Conservation (phyloP, 1,139 yeast species). For the Geotrichum siamense region DNA sequence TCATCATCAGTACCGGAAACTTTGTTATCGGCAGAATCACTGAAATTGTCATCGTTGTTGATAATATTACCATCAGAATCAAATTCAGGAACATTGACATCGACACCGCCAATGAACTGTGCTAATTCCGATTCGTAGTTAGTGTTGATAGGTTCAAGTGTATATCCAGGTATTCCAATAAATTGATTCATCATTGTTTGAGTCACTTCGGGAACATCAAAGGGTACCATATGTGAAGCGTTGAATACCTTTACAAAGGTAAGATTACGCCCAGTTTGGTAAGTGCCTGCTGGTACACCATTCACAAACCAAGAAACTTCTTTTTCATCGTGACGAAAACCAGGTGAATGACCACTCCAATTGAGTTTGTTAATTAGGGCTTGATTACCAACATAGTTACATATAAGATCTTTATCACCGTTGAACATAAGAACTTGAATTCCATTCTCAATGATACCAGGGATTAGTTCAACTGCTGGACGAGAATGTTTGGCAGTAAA, state of each 20-base stretch:
- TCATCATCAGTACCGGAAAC: slow-evolving; percentile 9
- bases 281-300: slow-evolving; percentile 29
- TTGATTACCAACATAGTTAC: slow-evolving; percentile 76
- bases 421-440: slow-evolving; percentile 66
- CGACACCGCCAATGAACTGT: slow-evolving; percentile 5
- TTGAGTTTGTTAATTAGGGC: slow-evolving; percentile 50
- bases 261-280: slow-evolving; percentile 52
- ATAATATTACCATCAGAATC: not conserved
- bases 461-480: slow-evolving; percentile 61
- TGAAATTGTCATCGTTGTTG: not conserved
- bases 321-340: slow-evolving; percentile 26
- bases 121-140: slow-evolving; percentile 5
- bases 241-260: slow-evolving; percentile 68
- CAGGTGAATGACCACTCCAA: slow-evolving; percentile 51
- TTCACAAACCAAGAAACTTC: slow-evolving; percentile 25
- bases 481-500: slow-evolving; percentile 48
- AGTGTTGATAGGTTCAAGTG: not conserved
- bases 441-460: slow-evolving; percentile 48
- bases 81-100: slow-evolving; percentile 5
- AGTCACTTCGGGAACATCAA: slow-evolving; percentile 63
- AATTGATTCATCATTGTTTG: slow-evolving; percentile 47
- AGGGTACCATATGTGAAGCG: slow-evolving; percentile 93
- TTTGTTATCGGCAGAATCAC: not conserved
- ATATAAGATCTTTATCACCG: slow-evolving; percentile 83
- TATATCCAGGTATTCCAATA: slow-evolving; percentile 11